Evolutionary conservation across 106 monocot genomes (phyloP).

Genomic region (Allium cepa): DNA sequence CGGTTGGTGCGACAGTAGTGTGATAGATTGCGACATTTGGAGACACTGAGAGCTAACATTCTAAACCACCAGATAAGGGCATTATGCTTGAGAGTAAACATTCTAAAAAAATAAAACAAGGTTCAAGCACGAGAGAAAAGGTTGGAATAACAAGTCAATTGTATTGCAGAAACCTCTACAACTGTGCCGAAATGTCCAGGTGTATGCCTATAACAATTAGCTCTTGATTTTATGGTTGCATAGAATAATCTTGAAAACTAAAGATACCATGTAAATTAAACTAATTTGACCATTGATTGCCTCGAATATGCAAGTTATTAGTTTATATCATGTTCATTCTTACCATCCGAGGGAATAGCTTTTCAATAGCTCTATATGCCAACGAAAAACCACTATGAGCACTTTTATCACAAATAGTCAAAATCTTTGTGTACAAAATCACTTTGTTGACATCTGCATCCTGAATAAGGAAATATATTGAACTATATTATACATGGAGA

Average conservation of each 20-base stretch:
- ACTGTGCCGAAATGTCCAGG: slow-evolving; percentile 92
- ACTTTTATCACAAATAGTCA: slow-evolving; percentile 93
- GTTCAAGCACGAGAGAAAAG: background rate
- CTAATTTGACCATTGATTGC: too few species aligned
- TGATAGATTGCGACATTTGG: too few species aligned
- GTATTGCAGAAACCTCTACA: slow-evolving; percentile 45
- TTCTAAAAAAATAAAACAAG: slow-evolving; percentile 33
- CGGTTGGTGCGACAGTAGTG: too few species aligned
- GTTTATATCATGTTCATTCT: background rate
- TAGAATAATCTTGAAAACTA: slow-evolving; percentile 63
- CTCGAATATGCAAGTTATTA: too few species aligned
- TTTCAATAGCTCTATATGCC: slow-evolving; percentile 86
- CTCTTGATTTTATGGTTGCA: slow-evolving; percentile 94
- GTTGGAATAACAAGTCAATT: background rate
- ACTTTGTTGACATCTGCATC: slow-evolving; percentile 80
- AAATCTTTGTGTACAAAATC: slow-evolving; percentile 83
- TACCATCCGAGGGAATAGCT: slow-evolving; percentile 86
- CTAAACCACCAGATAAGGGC: too few species aligned
- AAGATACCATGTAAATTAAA: background rate
- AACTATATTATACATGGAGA: too few species aligned
- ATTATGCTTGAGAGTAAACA: slow-evolving; percentile 71
- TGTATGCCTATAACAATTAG: slow-evolving; percentile 78
- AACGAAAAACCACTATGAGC: slow-evolving; percentile 99
- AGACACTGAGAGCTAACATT: too few species aligned
- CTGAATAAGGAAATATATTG: slow-evolving; percentile 16